phyloP scores from a whole-genome alignment of 1,139 yeast genomes.

The Debaryomyces fabryi region DNA sequence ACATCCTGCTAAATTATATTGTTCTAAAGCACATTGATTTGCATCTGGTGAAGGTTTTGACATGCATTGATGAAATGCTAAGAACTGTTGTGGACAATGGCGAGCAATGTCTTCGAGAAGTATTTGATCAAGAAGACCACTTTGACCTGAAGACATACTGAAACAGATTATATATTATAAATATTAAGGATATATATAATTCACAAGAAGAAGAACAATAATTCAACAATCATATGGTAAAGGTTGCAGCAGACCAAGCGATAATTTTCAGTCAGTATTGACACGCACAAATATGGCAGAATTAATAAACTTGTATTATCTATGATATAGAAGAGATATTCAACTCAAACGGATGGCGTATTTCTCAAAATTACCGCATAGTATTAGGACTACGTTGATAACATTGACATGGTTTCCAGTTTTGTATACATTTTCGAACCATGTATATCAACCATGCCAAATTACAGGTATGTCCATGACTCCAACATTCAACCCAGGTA shows the following conservation, averaged over 20 bases:
- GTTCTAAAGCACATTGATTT: constrained; percentile 52
- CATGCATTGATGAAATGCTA: constrained; percentile 68
- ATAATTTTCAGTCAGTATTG: constrained; percentile 2
- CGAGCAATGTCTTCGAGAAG: constrained; percentile 54
- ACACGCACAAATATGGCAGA: constrained; percentile 4
- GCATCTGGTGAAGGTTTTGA: constrained; percentile 47
- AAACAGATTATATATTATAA: neutral
- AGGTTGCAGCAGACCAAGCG: constrained; percentile 3
- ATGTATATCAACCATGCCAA: constrained; percentile 71
- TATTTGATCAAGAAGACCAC: constrained; percentile 34
- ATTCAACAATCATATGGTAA: neutral
- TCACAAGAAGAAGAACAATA: neutral
- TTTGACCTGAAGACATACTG: constrained; percentile 11
- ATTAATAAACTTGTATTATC: neutral
- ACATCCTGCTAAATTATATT: constrained; percentile 55
- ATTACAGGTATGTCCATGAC: constrained; percentile 88
- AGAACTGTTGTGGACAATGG: constrained; percentile 64
- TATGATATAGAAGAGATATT: neutral
- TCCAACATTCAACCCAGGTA: constrained; percentile 80
- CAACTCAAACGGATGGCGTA: constrained; percentile 3
- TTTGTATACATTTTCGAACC: constrained; percentile 65
- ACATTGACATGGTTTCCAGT: constrained; percentile 79
- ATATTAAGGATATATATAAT: neutral
- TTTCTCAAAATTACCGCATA: constrained; percentile 9
- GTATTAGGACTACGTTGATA: constrained; percentile 28